Percentiles rank a stretch among this genome's conserved stretches.
Conservation (phyloP, 139 green algal species). For the Zygnema cylindricum region DNA sequence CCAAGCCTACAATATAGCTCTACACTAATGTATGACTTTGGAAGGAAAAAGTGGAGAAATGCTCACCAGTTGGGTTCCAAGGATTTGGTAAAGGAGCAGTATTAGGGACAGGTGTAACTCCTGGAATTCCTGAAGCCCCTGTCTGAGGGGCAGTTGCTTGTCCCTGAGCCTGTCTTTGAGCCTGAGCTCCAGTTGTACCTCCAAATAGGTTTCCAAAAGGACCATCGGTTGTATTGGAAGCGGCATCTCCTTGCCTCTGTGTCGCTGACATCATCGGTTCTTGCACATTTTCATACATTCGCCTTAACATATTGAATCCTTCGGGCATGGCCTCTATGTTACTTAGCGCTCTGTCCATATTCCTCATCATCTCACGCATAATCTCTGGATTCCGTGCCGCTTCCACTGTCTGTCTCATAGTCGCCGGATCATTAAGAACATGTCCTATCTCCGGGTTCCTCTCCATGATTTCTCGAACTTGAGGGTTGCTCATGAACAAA, state of each 20-base stretch:
- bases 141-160: background rate
- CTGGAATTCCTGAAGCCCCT: constrained; percentile 7
- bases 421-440: constrained; percentile 86
- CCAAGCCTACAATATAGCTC: too few relatives aligned
- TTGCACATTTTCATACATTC: constrained; percentile 89
- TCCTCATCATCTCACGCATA: constrained; percentile 93
- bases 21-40: too few relatives aligned
- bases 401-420: constrained; percentile 82
- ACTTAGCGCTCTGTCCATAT: constrained; percentile 75
- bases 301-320: constrained; percentile 93
- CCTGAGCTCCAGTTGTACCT: background rate
- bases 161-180: constrained; percentile 5
- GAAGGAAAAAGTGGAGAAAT: too few relatives aligned
- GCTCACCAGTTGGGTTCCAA: constrained; percentile 73
- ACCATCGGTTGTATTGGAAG: constrained; percentile 57
- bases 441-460: constrained; percentile 88
- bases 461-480: constrained; percentile 82
- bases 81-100: constrained; percentile 93
- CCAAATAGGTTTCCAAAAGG: constrained; percentile 73
- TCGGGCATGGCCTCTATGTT: constrained; percentile 95
- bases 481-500: constrained; percentile 81
- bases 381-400: constrained; percentile 87
- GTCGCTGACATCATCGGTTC: constrained; percentile 84
- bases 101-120: constrained; percentile 70
- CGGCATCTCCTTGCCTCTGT: constrained; percentile 35